Base-by-base conservation (phyloP, 2,329 filamentous ascomycete genomes). In the Talaromyces sp. region DNA sequence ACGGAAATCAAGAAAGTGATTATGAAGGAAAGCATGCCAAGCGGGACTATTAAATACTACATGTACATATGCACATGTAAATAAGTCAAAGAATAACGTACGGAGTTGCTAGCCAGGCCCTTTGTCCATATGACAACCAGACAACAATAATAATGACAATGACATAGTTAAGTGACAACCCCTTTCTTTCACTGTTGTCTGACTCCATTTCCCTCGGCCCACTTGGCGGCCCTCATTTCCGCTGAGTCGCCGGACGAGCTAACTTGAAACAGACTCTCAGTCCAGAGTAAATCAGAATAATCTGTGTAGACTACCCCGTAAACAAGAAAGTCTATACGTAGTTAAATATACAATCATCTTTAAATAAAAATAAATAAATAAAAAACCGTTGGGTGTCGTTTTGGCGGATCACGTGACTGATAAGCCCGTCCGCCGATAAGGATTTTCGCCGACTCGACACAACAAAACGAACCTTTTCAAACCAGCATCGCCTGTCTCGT, bases 341-440 rank as follows among this genome's bases (percentile, higher is more conserved):
- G n/a, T n/a, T n/a, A 36, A 12, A 10, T 14, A 14, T 36, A 14
- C 33, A 36, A 36, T 16, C 34, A 16, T 4, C 4, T 2, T 23
- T 5, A 36, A 36, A 36, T 36, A 36, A 36, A 36, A 40, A 23
- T 1, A 23, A 23, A 23, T 2, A 23, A 23, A 23, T 23, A 23
- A 23, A 23, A 23, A 23, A 23, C 23, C 23, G 23, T 23, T 2
- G 23, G 2, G 23, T 23, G 23, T 40, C 16, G 7, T 40, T n/a
- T 7, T 6, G 14, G 36, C 5, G 16, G 6, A 10, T 59, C 61
- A 60, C 57, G 61, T 63, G 61, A 60, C 36, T 23, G 61, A 63
- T 63, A 63, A 60, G 31, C 23, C 23, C 23, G 23, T 23, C 23
- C 23, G 23, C 36, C 40, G 58, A 60, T 63, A 60, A 63, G 57